Percentiles rank a stretch among this genome's conserved stretches.
Conservation (phyloP, 805 yeast species). For the Wickerhamiella cacticola region DNA sequence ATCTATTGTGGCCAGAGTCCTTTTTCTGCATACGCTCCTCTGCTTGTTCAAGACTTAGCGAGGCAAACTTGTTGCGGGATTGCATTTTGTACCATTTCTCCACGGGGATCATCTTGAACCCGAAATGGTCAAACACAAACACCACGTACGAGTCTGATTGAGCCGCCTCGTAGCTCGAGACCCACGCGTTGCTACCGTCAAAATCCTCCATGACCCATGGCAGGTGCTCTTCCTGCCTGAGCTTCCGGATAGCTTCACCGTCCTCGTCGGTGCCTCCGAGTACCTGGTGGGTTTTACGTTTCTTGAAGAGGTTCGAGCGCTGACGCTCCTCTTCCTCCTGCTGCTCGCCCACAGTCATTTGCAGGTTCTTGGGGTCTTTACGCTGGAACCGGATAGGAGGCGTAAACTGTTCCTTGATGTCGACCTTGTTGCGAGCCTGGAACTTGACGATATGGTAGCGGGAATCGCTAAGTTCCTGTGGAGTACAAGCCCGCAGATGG, state of each 20-base stretch:
- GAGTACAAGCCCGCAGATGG: conserved; percentile 58
- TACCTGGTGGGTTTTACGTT: conserved; percentile 76
- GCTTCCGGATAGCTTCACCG: conserved; percentile 67
- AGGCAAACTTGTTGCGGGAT: conserved; percentile 84
- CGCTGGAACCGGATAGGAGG: conserved; percentile 81
- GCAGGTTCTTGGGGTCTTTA: conserved; percentile 85
- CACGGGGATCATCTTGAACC: conserved; percentile 88
- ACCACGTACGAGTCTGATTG: conserved; percentile 78
- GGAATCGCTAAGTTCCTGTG: conserved; percentile 57
- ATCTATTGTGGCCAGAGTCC: conserved; percentile 59
- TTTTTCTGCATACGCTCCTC: conserved; percentile 85
- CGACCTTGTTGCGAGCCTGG: conserved; percentile 58
- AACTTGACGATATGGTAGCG: conserved; percentile 75
- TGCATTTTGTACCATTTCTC: conserved; percentile 91
- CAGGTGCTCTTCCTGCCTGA: conserved; percentile 89
- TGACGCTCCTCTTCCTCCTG: conserved; percentile 21
- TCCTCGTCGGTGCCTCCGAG: conserved; percentile 65
- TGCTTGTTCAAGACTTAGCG: conserved; percentile 90
- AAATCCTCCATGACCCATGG: conserved; percentile 99
- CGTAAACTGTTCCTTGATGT: conserved; percentile 58
- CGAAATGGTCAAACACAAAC: conserved; percentile 65
- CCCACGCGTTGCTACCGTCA: conserved; percentile 89
- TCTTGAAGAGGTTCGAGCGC: conserved; percentile 35
- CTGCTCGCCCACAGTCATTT: conserved; percentile 41
- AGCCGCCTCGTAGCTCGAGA: conserved; percentile 88